A percentile compares a stretch with the other conserved stretches of the same genome.
Conservation (phyloP, 805 yeast species). For the Ogataea corticis region DNA sequence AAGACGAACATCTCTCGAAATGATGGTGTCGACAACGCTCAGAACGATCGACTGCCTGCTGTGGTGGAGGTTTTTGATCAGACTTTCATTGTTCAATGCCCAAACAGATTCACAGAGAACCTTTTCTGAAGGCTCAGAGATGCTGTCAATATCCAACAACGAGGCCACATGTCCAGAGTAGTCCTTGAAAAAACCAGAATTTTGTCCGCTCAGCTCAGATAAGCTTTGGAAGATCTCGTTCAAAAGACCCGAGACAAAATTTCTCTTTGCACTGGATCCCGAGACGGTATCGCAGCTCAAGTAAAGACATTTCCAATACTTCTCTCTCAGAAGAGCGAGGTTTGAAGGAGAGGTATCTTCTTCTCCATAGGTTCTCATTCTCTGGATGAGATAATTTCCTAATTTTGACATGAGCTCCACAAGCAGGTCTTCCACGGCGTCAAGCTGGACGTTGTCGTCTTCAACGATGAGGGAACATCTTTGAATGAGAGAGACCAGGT, state of each 20-base stretch:
- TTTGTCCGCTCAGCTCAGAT: conserved; percentile 1
- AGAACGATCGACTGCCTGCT: neutral
- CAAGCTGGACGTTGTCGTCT: conserved; percentile 23
- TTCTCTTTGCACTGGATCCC: conserved; percentile 9
- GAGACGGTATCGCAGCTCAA: conserved; percentile 6
- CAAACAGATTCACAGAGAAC: conserved; percentile 22
- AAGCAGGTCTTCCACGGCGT: conserved; percentile 29
- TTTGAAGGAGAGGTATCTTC: conserved; percentile 6
- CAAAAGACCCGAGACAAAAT: conserved; percentile 25
- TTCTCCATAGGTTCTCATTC: neutral
- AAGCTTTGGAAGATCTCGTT: conserved; percentile 28
- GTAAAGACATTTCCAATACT: conserved; percentile 29
- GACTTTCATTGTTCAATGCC: conserved; percentile 15
- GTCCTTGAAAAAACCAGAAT: conserved; percentile 4
- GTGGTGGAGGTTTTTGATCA: conserved; percentile 6
- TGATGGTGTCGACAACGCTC: neutral
- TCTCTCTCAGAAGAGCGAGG: conserved; percentile 19
- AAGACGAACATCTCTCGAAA: conserved; percentile 5
- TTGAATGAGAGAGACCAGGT: conserved; percentile 45
- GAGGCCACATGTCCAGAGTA: neutral
- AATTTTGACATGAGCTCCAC: conserved; percentile 43
- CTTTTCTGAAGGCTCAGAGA: neutral
- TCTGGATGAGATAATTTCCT: conserved; percentile 42
- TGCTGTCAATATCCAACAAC: neutral
- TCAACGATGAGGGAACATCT: conserved; percentile 38